A percentile compares a stretch with the other conserved stretches of the same genome.
Conservation (phyloP, 345 rosid genomes). For the Salix koriyanagi region DNA sequence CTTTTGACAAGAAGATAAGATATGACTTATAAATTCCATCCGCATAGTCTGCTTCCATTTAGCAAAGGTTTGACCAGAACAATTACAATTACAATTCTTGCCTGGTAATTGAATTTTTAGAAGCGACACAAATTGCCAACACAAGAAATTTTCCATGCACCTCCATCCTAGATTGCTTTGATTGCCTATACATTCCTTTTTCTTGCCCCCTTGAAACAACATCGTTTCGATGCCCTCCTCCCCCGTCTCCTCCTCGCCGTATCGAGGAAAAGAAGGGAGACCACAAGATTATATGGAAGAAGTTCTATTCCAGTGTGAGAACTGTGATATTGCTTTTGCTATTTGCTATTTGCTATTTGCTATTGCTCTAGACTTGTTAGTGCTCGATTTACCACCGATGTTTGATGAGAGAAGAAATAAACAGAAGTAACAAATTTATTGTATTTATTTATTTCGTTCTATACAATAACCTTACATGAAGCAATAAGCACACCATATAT, state of each 20-base stretch:
- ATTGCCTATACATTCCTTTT: neutral
- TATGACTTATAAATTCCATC: conserved; percentile 10
- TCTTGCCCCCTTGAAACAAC: neutral
- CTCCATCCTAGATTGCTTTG: neutral
- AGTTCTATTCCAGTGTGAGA: too few species aligned
- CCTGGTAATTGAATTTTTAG: conserved; percentile 1
- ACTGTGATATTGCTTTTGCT: neutral
- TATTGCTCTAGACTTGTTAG: neutral
- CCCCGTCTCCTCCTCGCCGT: neutral
- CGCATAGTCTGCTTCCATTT: neutral
- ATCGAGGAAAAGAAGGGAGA: too few species aligned
- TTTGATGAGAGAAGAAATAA: neutral
- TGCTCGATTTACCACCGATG: neutral
- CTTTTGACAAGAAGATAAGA: conserved; percentile 44
- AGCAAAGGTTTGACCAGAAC: conserved; percentile 8
- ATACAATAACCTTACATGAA: conserved; percentile 11
- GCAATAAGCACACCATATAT: conserved; percentile 17
- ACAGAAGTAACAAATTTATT: neutral
- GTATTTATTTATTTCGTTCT: conserved; percentile 19
- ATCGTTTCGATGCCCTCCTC: neutral
- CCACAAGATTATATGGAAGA: too few species aligned
- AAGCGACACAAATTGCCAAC: neutral
- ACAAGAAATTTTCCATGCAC: neutral
- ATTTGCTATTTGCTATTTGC: too few species aligned
- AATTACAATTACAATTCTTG: neutral